Conservation (phyloP, 106 monocot species). For the Acorus gramineus region DNA sequence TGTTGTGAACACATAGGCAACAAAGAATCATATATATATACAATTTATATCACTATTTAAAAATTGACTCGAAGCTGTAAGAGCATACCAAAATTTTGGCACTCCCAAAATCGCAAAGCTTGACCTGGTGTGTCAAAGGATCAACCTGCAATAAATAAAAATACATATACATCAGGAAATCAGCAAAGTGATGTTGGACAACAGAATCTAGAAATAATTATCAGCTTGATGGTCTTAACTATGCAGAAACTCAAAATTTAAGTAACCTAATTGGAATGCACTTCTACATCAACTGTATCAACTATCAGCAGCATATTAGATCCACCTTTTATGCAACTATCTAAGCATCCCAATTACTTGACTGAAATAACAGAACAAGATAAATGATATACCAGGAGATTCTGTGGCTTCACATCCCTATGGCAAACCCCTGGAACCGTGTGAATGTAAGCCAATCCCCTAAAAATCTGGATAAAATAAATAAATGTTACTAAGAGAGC, state of each 20-base stretch:
- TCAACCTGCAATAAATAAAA: conserved; percentile 34
- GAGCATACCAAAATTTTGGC: conserved; percentile 48
- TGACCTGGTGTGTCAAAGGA: conserved; percentile 65
- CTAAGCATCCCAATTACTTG: no score
- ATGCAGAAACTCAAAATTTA: no score
- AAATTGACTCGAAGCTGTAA: background rate
- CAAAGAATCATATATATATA: no score
- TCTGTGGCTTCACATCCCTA: conserved; percentile 65
- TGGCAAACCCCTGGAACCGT: conserved; percentile 47
- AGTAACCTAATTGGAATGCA: no score
- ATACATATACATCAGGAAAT: background rate
- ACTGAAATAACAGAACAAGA: background rate
- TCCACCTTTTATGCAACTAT: no score
- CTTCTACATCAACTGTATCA: no score
- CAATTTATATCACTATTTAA: no score
- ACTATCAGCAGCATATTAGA: no score
- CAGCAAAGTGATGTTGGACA: background rate
- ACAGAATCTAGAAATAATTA: no score
- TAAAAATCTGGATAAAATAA: conserved; percentile 38
- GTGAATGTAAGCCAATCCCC: conserved; percentile 55
- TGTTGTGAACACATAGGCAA: no score
- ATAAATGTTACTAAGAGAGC: background rate
- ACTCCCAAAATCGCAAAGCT: conserved; percentile 63
- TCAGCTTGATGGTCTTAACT: no score
- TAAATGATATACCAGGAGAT: conserved; percentile 31